These are phyloP conservation scores for Fusarium sp. DNA, from an alignment of 2,329 filamentous ascomycete genomes.

Conservation along the genomic window DNA sequence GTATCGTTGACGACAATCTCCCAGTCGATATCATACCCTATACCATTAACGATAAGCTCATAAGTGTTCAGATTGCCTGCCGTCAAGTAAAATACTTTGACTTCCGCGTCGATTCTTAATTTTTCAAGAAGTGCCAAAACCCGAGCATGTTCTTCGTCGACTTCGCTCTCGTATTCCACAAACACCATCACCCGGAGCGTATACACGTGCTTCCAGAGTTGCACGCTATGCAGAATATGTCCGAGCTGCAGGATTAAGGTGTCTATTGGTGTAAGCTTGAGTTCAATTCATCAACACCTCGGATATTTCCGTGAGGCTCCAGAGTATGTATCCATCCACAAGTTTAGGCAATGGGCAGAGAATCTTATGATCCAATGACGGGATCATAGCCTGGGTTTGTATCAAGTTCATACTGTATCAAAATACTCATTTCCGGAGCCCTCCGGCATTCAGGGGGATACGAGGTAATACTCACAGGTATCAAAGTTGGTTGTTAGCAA, in stretches of 20 bases:
- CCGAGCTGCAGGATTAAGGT: constrained; percentile 88
- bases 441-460: background rate
- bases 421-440: background rate
- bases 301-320: background rate
- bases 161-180: constrained; percentile 88
- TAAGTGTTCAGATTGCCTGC: constrained; percentile 80
- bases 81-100: constrained; percentile 85
- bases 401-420: background rate
- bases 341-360: background rate
- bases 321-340: background rate
- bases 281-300: background rate
- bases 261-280: constrained; percentile 56
- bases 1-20: constrained; percentile 73
- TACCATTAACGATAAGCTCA: constrained; percentile 82
- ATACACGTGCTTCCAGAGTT: constrained; percentile 82
- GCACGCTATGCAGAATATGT: constrained; percentile 85
- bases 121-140: constrained; percentile 83
- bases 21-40: constrained; percentile 65
- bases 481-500: constrained; percentile 91
- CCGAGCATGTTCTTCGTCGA: constrained; percentile 80
- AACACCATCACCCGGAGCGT: constrained; percentile 84
- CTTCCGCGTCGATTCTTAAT: constrained; percentile 82
- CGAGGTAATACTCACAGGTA: constrained; percentile 72
- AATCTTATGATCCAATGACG: background rate
- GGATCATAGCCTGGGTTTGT: background rate